Evolutionary conservation across 2,329 filamentous ascomycete genomes (phyloP), one percentile per base, ranked within the genome.

Genomic region (Penicillium concentricum): DNA sequence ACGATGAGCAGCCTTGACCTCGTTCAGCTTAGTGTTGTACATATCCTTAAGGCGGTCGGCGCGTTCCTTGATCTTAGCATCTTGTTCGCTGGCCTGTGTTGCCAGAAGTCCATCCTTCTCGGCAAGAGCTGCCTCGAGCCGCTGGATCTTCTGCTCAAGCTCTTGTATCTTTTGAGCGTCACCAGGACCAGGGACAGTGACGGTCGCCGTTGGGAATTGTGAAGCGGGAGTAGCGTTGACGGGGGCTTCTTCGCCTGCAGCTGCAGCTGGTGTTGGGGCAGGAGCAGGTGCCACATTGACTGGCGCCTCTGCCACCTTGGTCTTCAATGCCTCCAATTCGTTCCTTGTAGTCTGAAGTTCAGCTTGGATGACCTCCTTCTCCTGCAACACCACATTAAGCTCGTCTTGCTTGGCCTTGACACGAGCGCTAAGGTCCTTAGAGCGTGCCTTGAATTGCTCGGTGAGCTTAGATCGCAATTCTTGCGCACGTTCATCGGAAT

Each of bases 321-420:
- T 52, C 63, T 76, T 77, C 35, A 76, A 56, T 3, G 61, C 56
- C 30, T 69, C 68, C 41, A 89, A 80, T 65, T 91, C 86, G 6
- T 82, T 77, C 54, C 85, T 82, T 1, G 82, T 83, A 10, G 79
- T 76, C 50, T 87, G 81, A 13, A 96, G 77, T 66, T 92, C 87
- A 56, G 84, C 77, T 61, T 91, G 84, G n/a, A 90, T 79, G 2
- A 79, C 79, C 18, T 86, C 80, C 72, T 90, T 92, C 70, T 94
- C 87, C 10, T 85, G 79, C 7, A 78, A 65, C 16, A 76, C 73
- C 6, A 72, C 67, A 53, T 81, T 77, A 8, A 82, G 69, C 47
- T 83, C 78, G 10, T 67, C 63, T 52, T 82, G 77, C 61, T 81
- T 80, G 42, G 81, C 79, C 34, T 78, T 79, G 58, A 86, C 86